These are phyloP conservation scores for Xylariales sp. DNA, from an alignment of 2,329 filamentous ascomycete species.

Conservation along the genomic window DNA sequence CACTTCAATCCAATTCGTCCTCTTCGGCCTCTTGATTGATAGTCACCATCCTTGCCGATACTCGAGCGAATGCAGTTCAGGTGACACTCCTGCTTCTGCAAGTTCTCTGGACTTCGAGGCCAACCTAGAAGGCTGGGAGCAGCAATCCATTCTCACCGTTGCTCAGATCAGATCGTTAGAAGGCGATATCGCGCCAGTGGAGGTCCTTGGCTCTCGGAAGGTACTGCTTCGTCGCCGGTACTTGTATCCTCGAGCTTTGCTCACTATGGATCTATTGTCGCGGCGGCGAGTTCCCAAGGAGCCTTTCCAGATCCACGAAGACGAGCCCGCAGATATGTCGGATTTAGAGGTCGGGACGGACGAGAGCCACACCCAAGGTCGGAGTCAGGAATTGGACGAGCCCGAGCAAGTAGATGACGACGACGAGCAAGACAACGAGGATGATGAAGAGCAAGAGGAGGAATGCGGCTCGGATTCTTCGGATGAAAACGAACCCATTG, in stretches of 20 bases:
- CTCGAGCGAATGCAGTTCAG: no score
- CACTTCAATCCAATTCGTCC: background rate
- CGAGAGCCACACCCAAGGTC: slow-evolving; percentile 18
- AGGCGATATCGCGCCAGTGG: no score
- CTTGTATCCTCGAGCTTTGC: no score
- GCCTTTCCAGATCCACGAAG: slow-evolving; percentile 33
- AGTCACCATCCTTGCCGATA: no score
- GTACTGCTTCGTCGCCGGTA: no score
- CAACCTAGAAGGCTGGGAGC: no score
- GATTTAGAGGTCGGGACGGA: slow-evolving; percentile 20
- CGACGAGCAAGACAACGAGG: slow-evolving; percentile 34
- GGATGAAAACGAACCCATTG: slow-evolving; percentile 60
- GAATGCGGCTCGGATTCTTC: slow-evolving; percentile 42
- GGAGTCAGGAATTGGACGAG: slow-evolving; percentile 27
- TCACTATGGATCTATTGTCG: slow-evolving; percentile 17
- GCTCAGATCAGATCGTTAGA: no score
- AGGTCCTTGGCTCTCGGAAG: no score
- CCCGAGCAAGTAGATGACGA: slow-evolving; percentile 30
- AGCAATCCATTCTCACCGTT: no score
- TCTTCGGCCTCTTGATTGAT: background rate
- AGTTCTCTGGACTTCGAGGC: no score
- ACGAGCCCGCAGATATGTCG: slow-evolving; percentile 20
- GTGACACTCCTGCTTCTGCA: no score
- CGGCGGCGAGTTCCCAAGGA: slow-evolving; percentile 24
- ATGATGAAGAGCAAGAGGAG: slow-evolving; percentile 30